phyloP scores from a whole-genome alignment of 495 filamentous ascomycete genomes.

The Melanomma pulvis-pyrius region DNA sequence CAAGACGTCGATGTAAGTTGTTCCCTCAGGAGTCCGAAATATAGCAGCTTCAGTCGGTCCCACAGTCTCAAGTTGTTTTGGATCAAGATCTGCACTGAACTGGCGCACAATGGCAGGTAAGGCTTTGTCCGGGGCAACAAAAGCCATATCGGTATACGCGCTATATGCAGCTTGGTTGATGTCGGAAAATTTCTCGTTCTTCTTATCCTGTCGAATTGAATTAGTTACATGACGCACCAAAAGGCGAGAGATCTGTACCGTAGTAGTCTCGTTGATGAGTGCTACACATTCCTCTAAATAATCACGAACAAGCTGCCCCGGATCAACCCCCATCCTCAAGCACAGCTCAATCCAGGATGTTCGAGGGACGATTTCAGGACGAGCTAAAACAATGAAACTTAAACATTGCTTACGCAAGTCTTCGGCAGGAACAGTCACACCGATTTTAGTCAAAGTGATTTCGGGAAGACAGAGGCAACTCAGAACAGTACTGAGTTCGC shows the following conservation, averaged over 20 bases:
- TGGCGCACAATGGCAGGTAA: slow-evolving; percentile 73
- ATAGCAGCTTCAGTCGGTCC: slow-evolving; percentile 89
- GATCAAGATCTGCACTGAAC: slow-evolving; percentile 70
- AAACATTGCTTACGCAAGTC: slow-evolving; percentile 57
- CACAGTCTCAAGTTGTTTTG: slow-evolving; percentile 64
- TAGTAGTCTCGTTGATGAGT: slow-evolving; percentile 53
- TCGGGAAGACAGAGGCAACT: slow-evolving; percentile 67
- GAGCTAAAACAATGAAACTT: slow-evolving; percentile 74
- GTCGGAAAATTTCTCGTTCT: slow-evolving; percentile 30
- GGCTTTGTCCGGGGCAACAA: slow-evolving; percentile 84
- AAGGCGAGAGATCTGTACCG: slow-evolving; percentile 44
- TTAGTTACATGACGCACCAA: background rate
- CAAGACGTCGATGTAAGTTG: slow-evolving; percentile 85
- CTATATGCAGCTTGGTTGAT: slow-evolving; percentile 72
- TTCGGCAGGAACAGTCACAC: slow-evolving; percentile 44
- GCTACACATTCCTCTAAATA: slow-evolving; percentile 55
- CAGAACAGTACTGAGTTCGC: slow-evolving; percentile 64
- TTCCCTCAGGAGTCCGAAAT: slow-evolving; percentile 83
- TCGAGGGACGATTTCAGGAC: slow-evolving; percentile 73
- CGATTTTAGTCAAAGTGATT: slow-evolving; percentile 46
- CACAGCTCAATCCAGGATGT: slow-evolving; percentile 87
- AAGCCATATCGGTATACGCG: slow-evolving; percentile 86
- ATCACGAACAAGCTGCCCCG: slow-evolving; percentile 69
- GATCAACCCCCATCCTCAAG: slow-evolving; percentile 75
- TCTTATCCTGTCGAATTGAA: slow-evolving; percentile 9